Evolutionary conservation across 2,329 filamentous ascomycete genomes (phyloP), one percentile per base, ranked within the genome.

Genomic region (Cylindrodendrum hubeiense): DNA sequence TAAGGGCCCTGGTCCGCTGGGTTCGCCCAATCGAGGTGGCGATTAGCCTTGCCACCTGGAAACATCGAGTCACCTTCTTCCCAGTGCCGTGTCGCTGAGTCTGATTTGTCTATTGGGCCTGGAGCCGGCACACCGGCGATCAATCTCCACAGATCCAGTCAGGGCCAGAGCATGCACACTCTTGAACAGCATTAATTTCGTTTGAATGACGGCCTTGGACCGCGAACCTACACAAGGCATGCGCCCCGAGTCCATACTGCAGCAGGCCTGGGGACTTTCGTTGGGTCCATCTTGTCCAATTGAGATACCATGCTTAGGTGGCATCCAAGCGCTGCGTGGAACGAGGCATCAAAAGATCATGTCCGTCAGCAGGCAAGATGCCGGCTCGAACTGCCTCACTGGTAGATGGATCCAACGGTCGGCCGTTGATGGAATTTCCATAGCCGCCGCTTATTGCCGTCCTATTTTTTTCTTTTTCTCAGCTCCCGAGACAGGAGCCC

Each of bases 31-130:
- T 69, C 34, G 50, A 50, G 15, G 19, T 37, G 55, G 33, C 50
- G 15, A 55, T 51, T 62, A 46, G 56, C 37, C 55, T 71, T 65
- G 69, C 72, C 70, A 73, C 72, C 51, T 54, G 65, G 58, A 67
- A 71, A 67, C 63, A 62, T 67, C 63, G 65, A 60, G 41, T 37
- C 49, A 34, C 62, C 54, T 61, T 68, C 53, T 57, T 60, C 37
- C 50, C 28, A 39, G 47, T 34, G 51, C 26, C 49, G 46, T 34
- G 26, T 44, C 58, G 60, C 49, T 55, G 41, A 60, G 55, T 68
- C 54, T 73, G 69, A 73, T 74, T 74, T 66, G 69, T 46, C 57
- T 60, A 41, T 53, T 52, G 21, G 19, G 37, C 39, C 55, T 52
- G 51, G 49, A 56, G 39, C 34, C 50, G 62, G 54, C 37, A 61